Conservation (phyloP, 2,329 filamentous ascomycete genomes). For the Aspergillus spinulosporus region DNA sequence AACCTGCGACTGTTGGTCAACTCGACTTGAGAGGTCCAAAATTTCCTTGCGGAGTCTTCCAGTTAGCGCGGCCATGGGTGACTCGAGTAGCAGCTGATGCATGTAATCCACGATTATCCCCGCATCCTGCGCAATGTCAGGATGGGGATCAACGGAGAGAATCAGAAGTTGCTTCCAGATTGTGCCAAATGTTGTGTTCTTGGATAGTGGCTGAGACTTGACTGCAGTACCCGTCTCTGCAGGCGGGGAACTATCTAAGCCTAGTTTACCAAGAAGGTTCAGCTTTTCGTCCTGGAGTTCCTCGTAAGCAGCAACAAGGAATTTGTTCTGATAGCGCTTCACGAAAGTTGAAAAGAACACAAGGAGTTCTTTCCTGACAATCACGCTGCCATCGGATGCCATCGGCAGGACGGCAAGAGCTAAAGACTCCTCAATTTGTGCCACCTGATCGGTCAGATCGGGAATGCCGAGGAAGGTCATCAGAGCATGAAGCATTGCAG, state of each 20-base stretch:
- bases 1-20: slow-evolving; percentile 42
- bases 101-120: slow-evolving; percentile 83
- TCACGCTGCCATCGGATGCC: slow-evolving; percentile 88
- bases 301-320: slow-evolving; percentile 88
- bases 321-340: slow-evolving; percentile 85
- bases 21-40: slow-evolving; percentile 36
- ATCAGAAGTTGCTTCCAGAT: slow-evolving; percentile 93
- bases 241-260: slow-evolving; percentile 33
- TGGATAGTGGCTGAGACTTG: slow-evolving; percentile 53
- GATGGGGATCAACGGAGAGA: slow-evolving; percentile 89
- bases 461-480: slow-evolving; percentile 93
- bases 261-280: slow-evolving; percentile 58
- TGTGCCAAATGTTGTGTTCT: slow-evolving; percentile 87
- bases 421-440: slow-evolving; percentile 85
- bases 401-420: slow-evolving; percentile 87
- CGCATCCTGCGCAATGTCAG: slow-evolving; percentile 85
- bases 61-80: slow-evolving; percentile 69
- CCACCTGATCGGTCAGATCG: slow-evolving; percentile 86
- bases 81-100: slow-evolving; percentile 74
- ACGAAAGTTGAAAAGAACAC: slow-evolving; percentile 94
- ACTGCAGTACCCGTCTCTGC: slow-evolving; percentile 24
- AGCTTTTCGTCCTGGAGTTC: slow-evolving; percentile 82
- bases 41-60: slow-evolving; percentile 71
- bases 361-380: slow-evolving; percentile 89
- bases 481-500: slow-evolving; percentile 89